Base-by-base conservation (phyloP, 306 rosid species). In the Castanea sativa region DNA sequence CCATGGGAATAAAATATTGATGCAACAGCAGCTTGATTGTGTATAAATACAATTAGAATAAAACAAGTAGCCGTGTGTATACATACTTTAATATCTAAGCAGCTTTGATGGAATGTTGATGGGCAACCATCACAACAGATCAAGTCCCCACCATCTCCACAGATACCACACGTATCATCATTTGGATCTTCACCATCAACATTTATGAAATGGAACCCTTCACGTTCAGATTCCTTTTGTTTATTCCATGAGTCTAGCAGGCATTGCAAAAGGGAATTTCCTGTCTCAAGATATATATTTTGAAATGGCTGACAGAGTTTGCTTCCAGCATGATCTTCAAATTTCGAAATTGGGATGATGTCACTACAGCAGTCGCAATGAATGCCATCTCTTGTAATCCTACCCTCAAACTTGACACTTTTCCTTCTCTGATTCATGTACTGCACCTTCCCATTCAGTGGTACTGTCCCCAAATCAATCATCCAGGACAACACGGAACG, bases 111-210 rank as follows among this genome's bases (percentile, higher is more conserved):
- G 86, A 95, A 95, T 32, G 99, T 93, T 59, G 99, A 95, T 55
- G 99, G 99, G 83, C 99, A 95, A 78, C 94, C 80, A 82, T 95
- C 99, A 78, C 99, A 95, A 76, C 99, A 95, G 80, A 91, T 89
- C 88, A 95, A 86, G 82, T 93, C 88, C 75, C 99, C 99, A 45
- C 99, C 99, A 82, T 95, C 99, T 77, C 99, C 99, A 65, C 99
- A 95, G 65, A 95, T 87, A 57, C 97, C 97, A 71, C 99, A 95
- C 20, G 99, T 87, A 83, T 95, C 99, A 82, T 95, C 98, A 78
- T 93, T 95, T 57, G 99, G 98, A 82, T 95, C 99, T 83, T 90
- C 92, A 67, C 93, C 86, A 16, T 86, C 88, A 85, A 91, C 90
- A 84, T 91, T 98, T 80, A 93, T 80, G 5, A 78, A 79, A 84